Base-by-base conservation (phyloP, 1,284 basidiomycete species). In the Puccinia horiana region DNA sequence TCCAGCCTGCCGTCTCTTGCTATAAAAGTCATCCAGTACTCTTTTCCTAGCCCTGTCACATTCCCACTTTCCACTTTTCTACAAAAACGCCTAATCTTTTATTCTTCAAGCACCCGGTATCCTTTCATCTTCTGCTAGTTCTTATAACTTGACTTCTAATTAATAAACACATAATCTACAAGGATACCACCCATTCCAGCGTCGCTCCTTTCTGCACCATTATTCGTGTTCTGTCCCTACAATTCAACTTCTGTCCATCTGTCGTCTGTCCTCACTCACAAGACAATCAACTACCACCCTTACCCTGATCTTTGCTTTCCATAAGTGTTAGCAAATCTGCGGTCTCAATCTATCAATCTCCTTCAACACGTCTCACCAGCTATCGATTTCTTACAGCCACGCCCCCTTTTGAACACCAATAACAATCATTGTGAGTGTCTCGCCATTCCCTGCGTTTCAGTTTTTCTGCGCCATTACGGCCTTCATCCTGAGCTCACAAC, bases 211-310 rank as follows among this genome's bases (percentile, higher is more conserved):
- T 40, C 65, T 42, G 26, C 65, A 47, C 65, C 40, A 69, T 69
- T 37, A 42, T 72, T 72, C 26, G n/a, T 29, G 40, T 72, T 72
- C 70, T 72, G 47, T 72, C 47, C 47, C 47, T 52, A 42, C 40
- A 72, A 40, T 44, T 69, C 65, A 44, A 20, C 65, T 42, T 72
- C 47, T 49, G 70, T 49, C n/a, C 4, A 52, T 72, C 47, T 72
- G 70, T 72, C 29, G 32, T 72, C 70, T n/a, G 70, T 72, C 70
- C 42, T 29, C 20, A 40, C 5, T 42, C 67, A 40, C 32, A 16
- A 42, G 18, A 44, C n/a, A 70, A 11, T 26, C n/a, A 12, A 42
- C 23, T 11, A 18, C 40, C 42, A 42, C 2, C 42, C 42, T 23
- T 42, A 16, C n/a, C 9, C 32, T 69, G 18, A 29, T 37, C 20